Evolutionary conservation across 106 monocot species (phyloP).

Genomic region (Allium cepa): DNA sequence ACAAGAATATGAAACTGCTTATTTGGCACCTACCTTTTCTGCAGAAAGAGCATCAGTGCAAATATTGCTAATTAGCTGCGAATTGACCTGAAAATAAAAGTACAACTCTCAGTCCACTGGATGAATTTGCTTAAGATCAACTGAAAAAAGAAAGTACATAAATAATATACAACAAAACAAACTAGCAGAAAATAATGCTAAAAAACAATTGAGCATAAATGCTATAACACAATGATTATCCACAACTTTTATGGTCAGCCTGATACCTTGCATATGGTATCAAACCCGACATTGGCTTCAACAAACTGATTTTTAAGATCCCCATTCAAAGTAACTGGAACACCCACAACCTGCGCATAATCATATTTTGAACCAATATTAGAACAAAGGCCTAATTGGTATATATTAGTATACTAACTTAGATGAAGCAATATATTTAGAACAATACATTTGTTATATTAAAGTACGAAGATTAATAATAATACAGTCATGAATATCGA

Average conservation of each 20-base stretch:
- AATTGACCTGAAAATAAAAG: constrained; percentile 41
- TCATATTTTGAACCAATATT: too few relatives aligned
- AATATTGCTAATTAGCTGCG: constrained; percentile 60
- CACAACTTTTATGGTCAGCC: too few relatives aligned
- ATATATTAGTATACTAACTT: too few relatives aligned
- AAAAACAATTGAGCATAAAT: neutral
- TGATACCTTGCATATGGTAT: constrained; percentile 48
- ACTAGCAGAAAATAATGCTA: neutral
- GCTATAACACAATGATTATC: neutral
- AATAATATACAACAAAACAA: neutral
- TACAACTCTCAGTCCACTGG: too few relatives aligned
- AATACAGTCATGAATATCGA: neutral
- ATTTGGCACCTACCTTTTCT: constrained; percentile 39
- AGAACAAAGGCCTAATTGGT: too few relatives aligned
- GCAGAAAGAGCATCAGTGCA: constrained; percentile 78
- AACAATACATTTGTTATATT: too few relatives aligned
- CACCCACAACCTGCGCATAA: constrained; percentile 34
- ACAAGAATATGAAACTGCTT: too few relatives aligned
- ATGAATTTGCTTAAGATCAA: too few relatives aligned
- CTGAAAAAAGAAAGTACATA: neutral
- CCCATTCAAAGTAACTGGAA: constrained; percentile 51
- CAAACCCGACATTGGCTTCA: constrained; percentile 57
- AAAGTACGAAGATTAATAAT: too few relatives aligned
- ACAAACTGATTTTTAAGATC: constrained; percentile 56
- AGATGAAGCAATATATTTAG: too few relatives aligned